Evolutionary conservation across 1,139 yeast species (phyloP).

Genomic region (Blastobotrys ciferrii): DNA sequence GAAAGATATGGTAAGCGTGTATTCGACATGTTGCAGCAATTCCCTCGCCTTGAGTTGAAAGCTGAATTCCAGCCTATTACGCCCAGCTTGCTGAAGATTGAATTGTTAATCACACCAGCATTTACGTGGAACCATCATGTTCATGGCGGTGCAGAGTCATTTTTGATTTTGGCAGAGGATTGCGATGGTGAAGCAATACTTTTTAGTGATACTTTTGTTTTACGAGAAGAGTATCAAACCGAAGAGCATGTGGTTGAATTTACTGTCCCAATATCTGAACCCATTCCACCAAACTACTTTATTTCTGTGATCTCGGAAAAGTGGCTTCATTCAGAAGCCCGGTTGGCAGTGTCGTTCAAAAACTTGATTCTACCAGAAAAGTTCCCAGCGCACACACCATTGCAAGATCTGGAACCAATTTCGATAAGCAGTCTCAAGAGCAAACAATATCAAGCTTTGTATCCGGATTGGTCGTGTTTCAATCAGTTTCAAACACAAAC

Average conservation of each 20-base stretch:
- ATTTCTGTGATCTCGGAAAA: conserved; percentile 70
- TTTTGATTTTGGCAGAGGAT: conserved; percentile 74
- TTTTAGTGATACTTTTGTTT: conserved; percentile 52
- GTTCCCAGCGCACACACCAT: conserved; percentile 60
- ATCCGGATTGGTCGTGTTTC: conserved; percentile 48
- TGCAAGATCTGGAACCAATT: conserved; percentile 50
- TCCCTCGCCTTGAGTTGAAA: conserved; percentile 62
- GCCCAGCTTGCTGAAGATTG: conserved; percentile 60
- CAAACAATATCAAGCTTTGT: conserved; percentile 44
- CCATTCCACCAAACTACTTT: conserved; percentile 74
- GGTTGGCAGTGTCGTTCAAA: conserved; percentile 58
- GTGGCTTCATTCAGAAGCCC: conserved; percentile 78
- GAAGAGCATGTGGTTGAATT: conserved; percentile 63
- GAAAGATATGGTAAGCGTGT: conserved; percentile 65
- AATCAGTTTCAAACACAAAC: conserved; percentile 74
- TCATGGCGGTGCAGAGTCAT: conserved; percentile 67
- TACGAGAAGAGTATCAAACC: conserved; percentile 49
- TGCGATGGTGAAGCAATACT: conserved; percentile 77
- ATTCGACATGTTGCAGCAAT: conserved; percentile 60
- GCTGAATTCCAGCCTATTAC: conserved; percentile 77
- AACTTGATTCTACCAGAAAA: conserved; percentile 62
- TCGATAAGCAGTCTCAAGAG: conserved; percentile 49
- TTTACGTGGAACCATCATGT: conserved; percentile 72
- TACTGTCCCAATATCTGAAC: conserved; percentile 57
- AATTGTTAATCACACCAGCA: conserved; percentile 62